Evolutionary conservation across 176 grass and related monocot species (phyloP), one percentile per base, ranked within the genome.

Genomic region (Carex cristatella): DNA sequence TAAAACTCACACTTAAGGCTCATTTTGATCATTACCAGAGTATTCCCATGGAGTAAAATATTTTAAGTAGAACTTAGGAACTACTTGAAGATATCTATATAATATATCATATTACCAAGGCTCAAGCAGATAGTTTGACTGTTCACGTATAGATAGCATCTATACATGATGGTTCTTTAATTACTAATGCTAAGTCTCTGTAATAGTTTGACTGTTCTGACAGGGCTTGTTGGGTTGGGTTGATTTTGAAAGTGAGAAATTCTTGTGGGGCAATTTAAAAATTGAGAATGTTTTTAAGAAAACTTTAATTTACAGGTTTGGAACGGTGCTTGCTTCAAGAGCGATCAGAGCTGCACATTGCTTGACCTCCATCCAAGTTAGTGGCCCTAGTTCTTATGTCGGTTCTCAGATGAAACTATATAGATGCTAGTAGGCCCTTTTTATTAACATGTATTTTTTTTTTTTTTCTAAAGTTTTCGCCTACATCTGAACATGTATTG

Each of bases 361-460:
- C 86, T 91, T 99, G 87, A 99, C 97, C 44, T 99, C 97, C 71
- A 99, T 99, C 90, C 97, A 99, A 94, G 97, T 97, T 86, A 79
- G 67, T 85, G 16, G 28, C 5, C 28, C 2, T 55, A 33, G 27
- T 18, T 79, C 53, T 35, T 35, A 79, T 79, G 74, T 79, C 33
- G 10, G 19, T 48, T 31, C 5, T 79, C 5, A 79, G 53, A 35
- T 33, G 30, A 48, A 75, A 70, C 56, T 70, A 44, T 69, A 30
- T 68, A 55, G 31, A 54, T 61, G 51, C 69, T 15, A 62, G 38
- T 31, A 35, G 10, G 0, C 2, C 49, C 4, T 81, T 63, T 63
- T 80, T 86, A 10, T 82, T 78, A 86, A 80, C 19, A 33, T 84
- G 82, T 78, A 78, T 85, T 81, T 71, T 44, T 31, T 81, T 65